Evolutionary conservation across 2,329 filamentous ascomycete genomes (phyloP).

Genomic region (Metarhizium robertsii): DNA sequence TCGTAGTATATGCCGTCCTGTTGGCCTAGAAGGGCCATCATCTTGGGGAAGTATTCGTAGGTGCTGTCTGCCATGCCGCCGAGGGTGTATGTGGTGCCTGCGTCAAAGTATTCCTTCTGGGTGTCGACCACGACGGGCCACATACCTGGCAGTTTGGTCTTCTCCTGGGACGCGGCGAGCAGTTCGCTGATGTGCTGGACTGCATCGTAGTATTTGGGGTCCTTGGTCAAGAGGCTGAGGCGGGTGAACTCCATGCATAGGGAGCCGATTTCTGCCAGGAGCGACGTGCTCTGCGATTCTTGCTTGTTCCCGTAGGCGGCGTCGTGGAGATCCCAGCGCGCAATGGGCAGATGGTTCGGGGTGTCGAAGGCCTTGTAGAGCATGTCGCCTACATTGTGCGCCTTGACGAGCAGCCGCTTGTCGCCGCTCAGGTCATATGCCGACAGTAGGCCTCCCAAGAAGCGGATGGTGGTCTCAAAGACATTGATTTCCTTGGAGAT

Average conservation of each 20-base stretch:
- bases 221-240: conserved; percentile 58
- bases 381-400: conserved; percentile 41
- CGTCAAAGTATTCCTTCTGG: conserved; percentile 35
- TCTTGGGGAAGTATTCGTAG: conserved; percentile 53
- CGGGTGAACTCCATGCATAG: conserved; percentile 64
- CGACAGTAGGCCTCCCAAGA: conserved; percentile 41
- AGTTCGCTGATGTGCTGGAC: conserved; percentile 59
- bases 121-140: conserved; percentile 61
- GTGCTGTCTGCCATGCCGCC: conserved; percentile 45
- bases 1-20: conserved; percentile 46
- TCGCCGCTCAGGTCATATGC: conserved; percentile 41
- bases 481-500: conserved; percentile 31
- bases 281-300: conserved; percentile 10
- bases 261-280: conserved; percentile 56
- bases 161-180: conserved; percentile 55
- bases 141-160: conserved; percentile 62
- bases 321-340: conserved; percentile 17
- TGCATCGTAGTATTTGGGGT: conserved; percentile 66
- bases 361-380: conserved; percentile 44
- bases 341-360: conserved; percentile 37
- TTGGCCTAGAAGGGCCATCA: conserved; percentile 56
- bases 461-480: conserved; percentile 47
- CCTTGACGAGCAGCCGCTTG: conserved; percentile 33
- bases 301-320: conserved; percentile 16
- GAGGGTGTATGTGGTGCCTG: conserved; percentile 34